A percentile compares a stretch with the other conserved stretches of the same genome.
phyloP scores from a whole-genome alignment of 306 rosid species.

The Trichosanthes cucumerina region DNA sequence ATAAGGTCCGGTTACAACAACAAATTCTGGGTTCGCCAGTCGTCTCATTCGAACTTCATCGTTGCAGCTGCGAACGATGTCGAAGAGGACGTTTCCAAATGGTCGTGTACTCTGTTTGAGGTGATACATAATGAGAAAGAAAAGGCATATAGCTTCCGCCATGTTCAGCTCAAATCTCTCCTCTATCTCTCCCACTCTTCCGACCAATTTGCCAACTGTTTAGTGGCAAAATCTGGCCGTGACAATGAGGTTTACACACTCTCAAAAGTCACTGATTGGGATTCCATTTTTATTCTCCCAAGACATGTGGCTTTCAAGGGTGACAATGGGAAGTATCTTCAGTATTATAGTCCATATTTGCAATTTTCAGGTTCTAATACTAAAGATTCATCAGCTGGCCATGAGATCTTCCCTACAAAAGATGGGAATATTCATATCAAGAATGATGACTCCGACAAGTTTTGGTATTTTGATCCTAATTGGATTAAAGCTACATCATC shows the following conservation, averaged over 20 bases:
- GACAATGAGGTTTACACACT: neutral
- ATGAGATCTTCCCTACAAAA: neutral
- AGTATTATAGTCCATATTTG: neutral
- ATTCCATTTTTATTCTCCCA: neutral
- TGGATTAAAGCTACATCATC: neutral
- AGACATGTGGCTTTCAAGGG: conserved; percentile 10
- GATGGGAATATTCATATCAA: neutral
- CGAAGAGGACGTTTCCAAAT: neutral
- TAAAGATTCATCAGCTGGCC: neutral
- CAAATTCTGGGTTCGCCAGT: conserved; percentile 2
- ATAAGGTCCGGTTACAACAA: conserved; percentile 15
- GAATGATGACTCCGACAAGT: neutral
- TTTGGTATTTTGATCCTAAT: neutral
- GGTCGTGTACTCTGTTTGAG: conserved; percentile 15
- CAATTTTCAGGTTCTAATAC: neutral
- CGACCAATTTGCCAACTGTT: neutral
- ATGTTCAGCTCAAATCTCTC: neutral
- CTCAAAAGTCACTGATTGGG: neutral
- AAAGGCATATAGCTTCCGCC: neutral
- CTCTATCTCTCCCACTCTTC: neutral
- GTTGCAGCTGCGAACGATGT: neutral
- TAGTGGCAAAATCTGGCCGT: neutral
- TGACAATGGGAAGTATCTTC: neutral
- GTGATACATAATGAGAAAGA: neutral
- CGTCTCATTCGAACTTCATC: neutral